phyloP scores from a whole-genome alignment of 1,284 basidiomycete species.

The Boletellus dicymbophilus region DNA sequence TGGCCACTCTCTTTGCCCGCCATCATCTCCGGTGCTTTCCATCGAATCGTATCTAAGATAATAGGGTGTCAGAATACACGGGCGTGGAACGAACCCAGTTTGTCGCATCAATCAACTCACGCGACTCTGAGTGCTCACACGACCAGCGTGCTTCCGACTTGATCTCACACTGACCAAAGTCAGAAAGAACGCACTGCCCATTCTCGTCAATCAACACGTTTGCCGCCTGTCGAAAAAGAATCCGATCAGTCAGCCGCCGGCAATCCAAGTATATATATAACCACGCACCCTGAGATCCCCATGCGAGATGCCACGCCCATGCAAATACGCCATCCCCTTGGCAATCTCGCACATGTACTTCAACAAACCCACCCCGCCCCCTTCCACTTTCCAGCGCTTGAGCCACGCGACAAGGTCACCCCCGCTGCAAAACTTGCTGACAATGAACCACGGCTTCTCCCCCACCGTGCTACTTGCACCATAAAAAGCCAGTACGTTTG shows the following conservation, averaged over 20 bases:
- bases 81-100: neutral
- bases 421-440: conserved; percentile 63
- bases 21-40: conserved; percentile 77
- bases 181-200: conserved; percentile 67
- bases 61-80: neutral
- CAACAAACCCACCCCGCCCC: conserved; percentile 43
- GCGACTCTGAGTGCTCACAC: conserved; percentile 51
- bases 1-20: conserved; percentile 56
- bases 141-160: conserved; percentile 66
- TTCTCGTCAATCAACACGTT: conserved; percentile 75
- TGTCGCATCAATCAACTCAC: conserved; percentile 41
- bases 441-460: conserved; percentile 68
- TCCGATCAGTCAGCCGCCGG: neutral
- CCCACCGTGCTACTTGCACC: conserved; percentile 61
- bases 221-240: conserved; percentile 51
- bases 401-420: conserved; percentile 41
- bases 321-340: conserved; percentile 77
- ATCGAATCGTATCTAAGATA: conserved; percentile 61
- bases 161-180: conserved; percentile 81
- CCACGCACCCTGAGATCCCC: conserved; percentile 65
- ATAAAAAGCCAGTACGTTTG: conserved; percentile 54
- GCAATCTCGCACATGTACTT: conserved; percentile 71
- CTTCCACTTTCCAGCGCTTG: conserved; percentile 18
- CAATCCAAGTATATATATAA: neutral
- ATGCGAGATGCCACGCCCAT: conserved; percentile 63